Percentiles rank a stretch among this genome's conserved stretches.
Conservation (phyloP, 2,329 filamentous ascomycete species). For the Aspergillus floridensis region DNA sequence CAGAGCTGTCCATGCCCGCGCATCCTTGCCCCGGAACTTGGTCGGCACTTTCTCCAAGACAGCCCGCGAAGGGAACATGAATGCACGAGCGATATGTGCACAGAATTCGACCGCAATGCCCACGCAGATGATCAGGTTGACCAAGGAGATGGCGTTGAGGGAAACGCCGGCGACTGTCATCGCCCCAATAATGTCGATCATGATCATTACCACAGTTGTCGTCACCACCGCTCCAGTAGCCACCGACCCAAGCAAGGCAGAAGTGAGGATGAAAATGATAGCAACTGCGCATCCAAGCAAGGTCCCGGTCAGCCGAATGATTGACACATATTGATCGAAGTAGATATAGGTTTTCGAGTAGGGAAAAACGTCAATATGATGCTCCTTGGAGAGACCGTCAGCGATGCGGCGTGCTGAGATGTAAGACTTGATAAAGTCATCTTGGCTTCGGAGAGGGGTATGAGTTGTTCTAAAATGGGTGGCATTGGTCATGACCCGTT, state of each 20-base stretch:
- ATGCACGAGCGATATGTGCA: conserved; percentile 91
- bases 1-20: conserved; percentile 85
- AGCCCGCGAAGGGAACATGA: conserved; percentile 82
- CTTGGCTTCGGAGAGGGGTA: conserved; percentile 78
- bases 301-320: conserved; percentile 73
- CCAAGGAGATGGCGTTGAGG: conserved; percentile 89
- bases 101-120: conserved; percentile 97
- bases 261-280: conserved; percentile 79
- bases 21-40: conserved; percentile 76
- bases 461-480: conserved; percentile 92
- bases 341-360: conserved; percentile 99
- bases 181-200: conserved; percentile 89
- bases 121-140: conserved; percentile 95
- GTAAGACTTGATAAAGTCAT: conserved; percentile 91
- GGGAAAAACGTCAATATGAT: conserved; percentile 82
- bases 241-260: conserved; percentile 77
- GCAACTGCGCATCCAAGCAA: conserved; percentile 79
- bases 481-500: conserved; percentile 67
- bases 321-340: conserved; percentile 93
- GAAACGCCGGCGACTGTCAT: conserved; percentile 89
- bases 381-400: conserved; percentile 66
- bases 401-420: conserved; percentile 85
- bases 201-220: conserved; percentile 84
- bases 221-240: conserved; percentile 80
- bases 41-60: conserved; percentile 79